phyloP scores from a whole-genome alignment of 176 grass and related monocot genomes.

The Avena atlantica region DNA sequence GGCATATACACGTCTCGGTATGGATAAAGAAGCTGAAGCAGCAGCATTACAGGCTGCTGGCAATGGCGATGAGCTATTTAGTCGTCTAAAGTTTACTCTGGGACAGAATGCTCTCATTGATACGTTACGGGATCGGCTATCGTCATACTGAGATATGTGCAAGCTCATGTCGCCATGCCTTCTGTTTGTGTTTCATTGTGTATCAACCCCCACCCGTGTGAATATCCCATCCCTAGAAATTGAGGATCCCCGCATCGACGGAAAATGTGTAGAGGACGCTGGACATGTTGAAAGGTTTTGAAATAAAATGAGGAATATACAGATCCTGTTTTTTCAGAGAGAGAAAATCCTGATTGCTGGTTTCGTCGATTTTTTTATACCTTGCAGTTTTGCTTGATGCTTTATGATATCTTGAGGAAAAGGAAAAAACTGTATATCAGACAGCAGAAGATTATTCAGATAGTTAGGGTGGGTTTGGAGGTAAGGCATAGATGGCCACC shows the following conservation, averaged over 20 bases:
- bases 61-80: constrained; percentile 83
- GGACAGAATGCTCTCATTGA: constrained; percentile 92
- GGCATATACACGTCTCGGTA: constrained; percentile 85
- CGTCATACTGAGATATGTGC: constrained; percentile 64
- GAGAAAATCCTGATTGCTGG: neutral
- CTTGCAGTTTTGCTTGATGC: neutral
- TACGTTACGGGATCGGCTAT: constrained; percentile 81
- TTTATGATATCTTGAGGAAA: neutral
- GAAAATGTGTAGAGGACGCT: neutral
- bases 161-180: neutral
- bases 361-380: neutral
- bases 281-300: constrained; percentile 5
- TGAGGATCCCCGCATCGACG: constrained; percentile 4
- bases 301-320: constrained; percentile 6
- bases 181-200: constrained; percentile 5
- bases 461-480: neutral
- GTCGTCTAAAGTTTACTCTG: constrained; percentile 73
- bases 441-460: neutral
- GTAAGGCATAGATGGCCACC: neutral
- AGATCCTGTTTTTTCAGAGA: neutral
- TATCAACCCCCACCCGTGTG: constrained; percentile 21
- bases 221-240: constrained; percentile 40
- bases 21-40: constrained; percentile 82
- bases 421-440: neutral
- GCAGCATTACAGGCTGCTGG: constrained; percentile 85